Evolutionary conservation across 768 basidiomycete species (phyloP), one percentile per base, ranked within the genome.

Genomic region (Tricholoma matsutake): DNA sequence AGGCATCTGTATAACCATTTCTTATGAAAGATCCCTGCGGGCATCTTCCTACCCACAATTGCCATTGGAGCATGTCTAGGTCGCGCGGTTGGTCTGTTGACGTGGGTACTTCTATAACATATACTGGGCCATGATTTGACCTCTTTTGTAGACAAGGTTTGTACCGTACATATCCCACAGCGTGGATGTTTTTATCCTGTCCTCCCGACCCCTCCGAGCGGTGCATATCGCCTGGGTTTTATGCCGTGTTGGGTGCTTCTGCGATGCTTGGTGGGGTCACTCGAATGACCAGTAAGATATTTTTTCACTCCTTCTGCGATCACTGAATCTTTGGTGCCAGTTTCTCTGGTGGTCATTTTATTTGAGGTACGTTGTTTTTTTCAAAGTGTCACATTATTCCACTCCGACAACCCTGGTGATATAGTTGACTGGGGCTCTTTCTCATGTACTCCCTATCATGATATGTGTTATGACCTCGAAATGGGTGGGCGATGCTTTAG

Each of bases 401-500:
- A 59, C 39, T 53, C 35, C 56, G 29, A 57, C 34, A 56, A 9
- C 32, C 56, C 11, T 13, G 52, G 29, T 8, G 31, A 29, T 37
- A 20, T 54, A 89, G 87, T 76, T 91, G n/a, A 91, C 89, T 20
- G 89, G 89, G 13, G 89, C 89, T 3, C 75, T 91, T 28, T 90
- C 88, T 13, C 89, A 91, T 73, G 89, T 91, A n/a, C 76, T 91
- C 32, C 89, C 89, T 14, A 89, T 91, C 69, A 90, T 91, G 89
- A 85, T 91, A 51, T 85, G 84, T 58, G 87, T 91, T 56, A 88
- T 89, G 85, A 82, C 84, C 18, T 79, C 87, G 7, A 91, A 91
- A 75, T 90, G 86, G 85, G 85, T 90, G 9, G 89, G 84, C 6
- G 89, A 91, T 67, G 87, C 86, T 11, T 77, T 88, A 58, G 85